These are phyloP conservation scores for Scheffersomyces parashehatae DNA, from an alignment of 1,139 yeast genomes.

Conservation along the genomic window DNA sequence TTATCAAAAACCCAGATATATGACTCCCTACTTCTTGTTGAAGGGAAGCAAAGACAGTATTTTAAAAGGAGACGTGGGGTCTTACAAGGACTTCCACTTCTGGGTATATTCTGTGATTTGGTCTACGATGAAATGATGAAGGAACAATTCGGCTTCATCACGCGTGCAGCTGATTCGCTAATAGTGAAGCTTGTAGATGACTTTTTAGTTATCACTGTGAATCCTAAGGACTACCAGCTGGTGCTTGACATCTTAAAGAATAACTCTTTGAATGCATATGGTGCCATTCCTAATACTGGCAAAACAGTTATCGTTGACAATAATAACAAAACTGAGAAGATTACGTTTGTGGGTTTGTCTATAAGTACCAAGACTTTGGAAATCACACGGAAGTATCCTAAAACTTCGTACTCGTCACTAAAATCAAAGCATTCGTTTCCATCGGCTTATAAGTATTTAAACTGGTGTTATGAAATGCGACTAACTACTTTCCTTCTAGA, in stretches of 20 bases:
- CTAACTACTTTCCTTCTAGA: conserved; percentile 14
- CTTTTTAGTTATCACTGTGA: conserved; percentile 65
- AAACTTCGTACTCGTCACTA: conserved; percentile 11
- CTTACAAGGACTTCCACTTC: conserved; percentile 84
- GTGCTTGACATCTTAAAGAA: conserved; percentile 22
- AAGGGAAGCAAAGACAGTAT: conserved; percentile 7
- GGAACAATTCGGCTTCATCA: conserved; percentile 34
- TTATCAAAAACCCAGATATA: conserved; percentile 26
- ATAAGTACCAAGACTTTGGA: conserved; percentile 20
- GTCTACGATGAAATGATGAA: conserved; percentile 66
- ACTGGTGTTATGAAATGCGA: conserved; percentile 11
- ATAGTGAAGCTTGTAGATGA: conserved; percentile 82
- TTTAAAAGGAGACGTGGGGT: conserved; percentile 62
- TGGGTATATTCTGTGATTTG: conserved; percentile 74
- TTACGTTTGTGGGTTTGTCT: conserved; percentile 36
- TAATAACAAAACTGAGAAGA: conserved; percentile 3
- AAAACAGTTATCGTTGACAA: conserved; percentile 45
- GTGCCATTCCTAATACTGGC: conserved; percentile 56
- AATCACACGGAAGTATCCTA: conserved; percentile 9
- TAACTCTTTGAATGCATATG: conserved; percentile 51
- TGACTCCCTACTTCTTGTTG: conserved; percentile 19
- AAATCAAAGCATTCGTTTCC: conserved; percentile 16
- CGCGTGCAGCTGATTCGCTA: conserved; percentile 26
- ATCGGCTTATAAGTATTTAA: conserved; percentile 14
- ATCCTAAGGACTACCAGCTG: conserved; percentile 16